Evolutionary conservation across 176 grass and related monocot genomes (phyloP).

Genomic region (Tuctoria greenei): DNA sequence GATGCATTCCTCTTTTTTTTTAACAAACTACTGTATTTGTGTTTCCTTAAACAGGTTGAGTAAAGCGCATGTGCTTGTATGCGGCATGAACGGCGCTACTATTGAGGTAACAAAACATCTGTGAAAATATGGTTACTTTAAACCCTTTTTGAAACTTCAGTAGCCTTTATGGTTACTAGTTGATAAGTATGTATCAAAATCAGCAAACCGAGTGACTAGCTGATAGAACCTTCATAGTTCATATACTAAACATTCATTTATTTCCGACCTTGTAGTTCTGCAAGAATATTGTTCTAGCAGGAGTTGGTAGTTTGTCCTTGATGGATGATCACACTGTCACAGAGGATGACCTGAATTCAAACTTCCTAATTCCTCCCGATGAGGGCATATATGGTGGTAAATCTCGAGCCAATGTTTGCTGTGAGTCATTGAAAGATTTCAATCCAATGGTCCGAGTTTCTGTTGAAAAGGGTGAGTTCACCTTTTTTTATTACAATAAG

Average conservation of each 20-base stretch:
- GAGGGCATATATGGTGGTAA: constrained; percentile 57
- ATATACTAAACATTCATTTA: constrained; percentile 6
- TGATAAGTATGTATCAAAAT: background rate
- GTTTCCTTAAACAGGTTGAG: constrained; percentile 62
- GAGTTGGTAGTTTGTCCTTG: constrained; percentile 90
- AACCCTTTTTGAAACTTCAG: background rate
- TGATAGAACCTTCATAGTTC: background rate
- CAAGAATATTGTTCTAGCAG: constrained; percentile 99
- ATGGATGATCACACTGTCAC: constrained; percentile 79
- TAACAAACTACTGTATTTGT: constrained; percentile 8
- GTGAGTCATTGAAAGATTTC: constrained; percentile 77
- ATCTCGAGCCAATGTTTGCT: constrained; percentile 74
- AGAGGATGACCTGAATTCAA: constrained; percentile 65
- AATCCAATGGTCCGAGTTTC: constrained; percentile 89
- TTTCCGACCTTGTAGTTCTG: constrained; percentile 64
- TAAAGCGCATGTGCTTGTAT: constrained; percentile 81
- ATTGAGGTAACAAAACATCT: constrained; percentile 50
- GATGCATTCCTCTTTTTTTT: background rate
- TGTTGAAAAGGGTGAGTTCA: constrained; percentile 56
- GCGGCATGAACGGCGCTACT: constrained; percentile 74
- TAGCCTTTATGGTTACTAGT: background rate
- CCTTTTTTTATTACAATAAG: background rate
- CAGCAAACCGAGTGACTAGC: background rate
- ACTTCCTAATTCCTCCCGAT: constrained; percentile 82
- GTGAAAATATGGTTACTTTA: background rate